phyloP scores from a whole-genome alignment of 768 basidiomycete species.

The Crassisporium funariophilum region DNA sequence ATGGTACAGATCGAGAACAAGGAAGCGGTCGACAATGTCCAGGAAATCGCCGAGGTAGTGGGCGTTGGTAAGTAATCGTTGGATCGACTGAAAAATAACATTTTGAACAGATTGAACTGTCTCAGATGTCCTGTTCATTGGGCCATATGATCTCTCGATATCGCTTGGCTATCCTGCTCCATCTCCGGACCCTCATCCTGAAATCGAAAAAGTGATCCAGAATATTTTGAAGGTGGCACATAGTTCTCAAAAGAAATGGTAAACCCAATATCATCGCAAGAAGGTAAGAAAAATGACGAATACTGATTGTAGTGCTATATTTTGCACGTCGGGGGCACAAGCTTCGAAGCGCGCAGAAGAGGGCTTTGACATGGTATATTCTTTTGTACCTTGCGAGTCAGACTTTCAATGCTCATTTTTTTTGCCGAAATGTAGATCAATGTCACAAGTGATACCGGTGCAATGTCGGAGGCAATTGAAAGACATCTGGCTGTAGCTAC shows the following conservation, averaged over 20 bases:
- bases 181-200: constrained; percentile 64
- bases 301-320: constrained; percentile 24
- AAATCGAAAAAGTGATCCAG: constrained; percentile 63
- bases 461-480: constrained; percentile 40
- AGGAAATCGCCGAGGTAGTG: constrained; percentile 60
- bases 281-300: background rate
- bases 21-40: constrained; percentile 59
- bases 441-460: constrained; percentile 45
- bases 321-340: constrained; percentile 28
- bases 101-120: constrained; percentile 21
- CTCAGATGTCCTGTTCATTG: constrained; percentile 55
- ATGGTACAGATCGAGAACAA: constrained; percentile 71
- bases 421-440: constrained; percentile 41
- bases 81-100: background rate
- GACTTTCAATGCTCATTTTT: background rate
- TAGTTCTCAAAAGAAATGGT: constrained; percentile 67
- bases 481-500: constrained; percentile 26
- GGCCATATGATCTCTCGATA: constrained; percentile 70
- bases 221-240: constrained; percentile 52
- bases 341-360: constrained; percentile 25
- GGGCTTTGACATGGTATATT: constrained; percentile 32
- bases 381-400: background rate
- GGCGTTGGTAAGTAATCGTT: constrained; percentile 51
- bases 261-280: constrained; percentile 5
- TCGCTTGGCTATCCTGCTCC: constrained; percentile 61